These are phyloP conservation scores for Phaseolus lunatus DNA, from an alignment of 306 rosid genomes.

Conservation along the genomic window DNA sequence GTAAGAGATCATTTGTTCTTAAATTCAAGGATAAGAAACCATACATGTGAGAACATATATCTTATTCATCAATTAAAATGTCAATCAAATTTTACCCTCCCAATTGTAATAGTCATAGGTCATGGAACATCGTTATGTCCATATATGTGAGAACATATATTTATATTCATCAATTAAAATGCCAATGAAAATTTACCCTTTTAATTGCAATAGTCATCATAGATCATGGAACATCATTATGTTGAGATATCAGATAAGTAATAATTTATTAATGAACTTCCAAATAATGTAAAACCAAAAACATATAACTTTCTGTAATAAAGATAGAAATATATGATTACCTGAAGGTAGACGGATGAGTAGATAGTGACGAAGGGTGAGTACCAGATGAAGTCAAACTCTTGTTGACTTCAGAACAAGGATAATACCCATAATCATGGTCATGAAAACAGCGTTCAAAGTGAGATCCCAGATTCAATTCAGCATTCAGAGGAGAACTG, in stretches of 20 bases:
- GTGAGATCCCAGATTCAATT: conserved; percentile 59
- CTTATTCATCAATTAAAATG: too few species aligned
- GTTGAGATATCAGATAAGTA: conserved; percentile 13
- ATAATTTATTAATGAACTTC: background rate
- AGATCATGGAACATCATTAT: conserved; percentile 17
- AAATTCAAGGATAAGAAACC: conserved; percentile 30
- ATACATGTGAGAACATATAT: background rate
- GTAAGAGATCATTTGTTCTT: background rate
- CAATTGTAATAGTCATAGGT: too few species aligned
- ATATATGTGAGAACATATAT: background rate
- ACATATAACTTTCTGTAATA: conserved; percentile 9
- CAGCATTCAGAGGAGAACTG: conserved; percentile 53
- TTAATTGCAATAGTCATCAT: background rate
- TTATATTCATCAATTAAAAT: conserved; percentile 14
- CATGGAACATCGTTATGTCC: background rate
- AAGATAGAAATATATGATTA: conserved; percentile 43
- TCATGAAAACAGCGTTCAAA: conserved; percentile 56
- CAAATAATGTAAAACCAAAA: conserved; percentile 19
- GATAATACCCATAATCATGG: conserved; percentile 62
- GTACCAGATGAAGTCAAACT: conserved; percentile 57
- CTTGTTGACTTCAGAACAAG: conserved; percentile 54
- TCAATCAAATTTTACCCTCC: too few species aligned
- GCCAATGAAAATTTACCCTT: conserved; percentile 22
- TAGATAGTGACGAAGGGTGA: conserved; percentile 63
- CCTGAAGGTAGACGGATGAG: conserved; percentile 68